Base-by-base conservation (phyloP, 257 asterid genomes). In the Scutellaria barbata region DNA sequence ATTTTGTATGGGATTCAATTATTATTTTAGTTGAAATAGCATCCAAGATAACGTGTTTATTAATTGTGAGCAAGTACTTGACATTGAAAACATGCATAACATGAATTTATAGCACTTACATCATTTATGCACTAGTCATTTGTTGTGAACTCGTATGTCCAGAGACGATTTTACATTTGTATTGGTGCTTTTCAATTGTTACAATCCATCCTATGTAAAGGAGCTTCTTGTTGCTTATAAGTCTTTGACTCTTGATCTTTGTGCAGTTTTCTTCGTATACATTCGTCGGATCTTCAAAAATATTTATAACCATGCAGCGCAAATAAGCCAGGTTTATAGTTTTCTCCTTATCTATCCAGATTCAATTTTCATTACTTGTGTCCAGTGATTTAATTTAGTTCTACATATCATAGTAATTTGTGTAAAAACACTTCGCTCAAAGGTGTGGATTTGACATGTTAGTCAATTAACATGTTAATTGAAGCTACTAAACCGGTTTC, bases 191-290 rank as follows among this genome's bases (percentile, higher is more conserved):
- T 30, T 30, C 3, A 30, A 2, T 30, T 1, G 35, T 7, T 42
- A 8, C 12, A 2, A 42, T 10, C 4, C 47, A 42, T 42, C 10
- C 62, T 61, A 10, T 17, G 37, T 0, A 59, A 18, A 9, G 56
- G 35, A 65, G 54, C 12, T 43, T 48, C 77, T 8, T 66, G 69
- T 20, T 65, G 47, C 45, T 17, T 47, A 37, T 66, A 40, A 57
- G 11, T 18, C 10, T 50, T 14, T 50, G 5, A 10, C 35, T 41
- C 10, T 74, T 52, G 46, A 30, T 45, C 68, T 50, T 62, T 57
- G 63, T 82, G 88, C 96, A 94, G 97, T 94, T 77, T 88, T 94
- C 77, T 83, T 94, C 81, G 76, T 92, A 51, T 94, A 85, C 80
- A 75, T 94, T 10, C 86, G 87, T 39, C 84, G 96, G 78, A 91